A percentile compares a stretch with the other conserved stretches of the same genome.
These are phyloP conservation scores for Cucurbita ficifolia DNA, from an alignment of 306 rosid species.

Conservation along the genomic window DNA sequence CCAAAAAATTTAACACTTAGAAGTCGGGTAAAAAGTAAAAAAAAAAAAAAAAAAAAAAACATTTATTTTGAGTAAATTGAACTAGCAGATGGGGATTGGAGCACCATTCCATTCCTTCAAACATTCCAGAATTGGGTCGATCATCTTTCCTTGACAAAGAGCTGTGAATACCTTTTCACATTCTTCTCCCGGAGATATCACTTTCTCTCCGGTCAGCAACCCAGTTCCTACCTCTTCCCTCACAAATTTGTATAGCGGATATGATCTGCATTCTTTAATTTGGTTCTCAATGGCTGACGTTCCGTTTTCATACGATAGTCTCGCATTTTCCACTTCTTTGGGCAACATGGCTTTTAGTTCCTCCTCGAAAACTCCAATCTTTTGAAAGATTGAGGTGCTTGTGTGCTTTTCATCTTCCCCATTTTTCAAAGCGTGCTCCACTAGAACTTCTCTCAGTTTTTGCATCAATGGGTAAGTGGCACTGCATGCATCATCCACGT, in stretches of 20 bases:
- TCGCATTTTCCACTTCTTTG: slow-evolving; percentile 55
- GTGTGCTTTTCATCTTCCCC: slow-evolving; percentile 37
- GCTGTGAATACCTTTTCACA: slow-evolving; percentile 67
- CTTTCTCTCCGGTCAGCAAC: slow-evolving; percentile 53
- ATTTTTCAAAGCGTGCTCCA: slow-evolving; percentile 57
- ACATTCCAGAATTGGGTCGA: slow-evolving; percentile 68
- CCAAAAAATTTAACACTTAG: not conserved
- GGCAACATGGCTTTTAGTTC: slow-evolving; percentile 54
- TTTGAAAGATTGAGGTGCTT: slow-evolving; percentile 73
- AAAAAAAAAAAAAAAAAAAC: not conserved
- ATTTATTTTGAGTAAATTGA: not conserved
- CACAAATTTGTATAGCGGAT: slow-evolving; percentile 73
- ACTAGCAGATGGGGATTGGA: slow-evolving; percentile 63
- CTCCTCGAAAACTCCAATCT: slow-evolving; percentile 60
- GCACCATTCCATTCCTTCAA: slow-evolving; percentile 71
- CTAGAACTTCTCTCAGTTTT: slow-evolving; percentile 52
- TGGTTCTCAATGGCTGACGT: slow-evolving; percentile 32
- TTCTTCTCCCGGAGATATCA: slow-evolving; percentile 65
- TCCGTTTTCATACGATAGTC: slow-evolving; percentile 42
- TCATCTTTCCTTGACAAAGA: slow-evolving; percentile 60
- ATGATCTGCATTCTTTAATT: slow-evolving; percentile 64
- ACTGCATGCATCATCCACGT: slow-evolving; percentile 62
- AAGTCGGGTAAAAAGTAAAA: too few relatives aligned
- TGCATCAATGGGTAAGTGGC: slow-evolving; percentile 84
- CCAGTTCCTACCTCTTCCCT: slow-evolving; percentile 48